Evolutionary conservation across 2,329 filamentous ascomycete genomes (phyloP), one percentile per base, ranked within the genome.

Genomic region (Ilyonectria destructans): DNA sequence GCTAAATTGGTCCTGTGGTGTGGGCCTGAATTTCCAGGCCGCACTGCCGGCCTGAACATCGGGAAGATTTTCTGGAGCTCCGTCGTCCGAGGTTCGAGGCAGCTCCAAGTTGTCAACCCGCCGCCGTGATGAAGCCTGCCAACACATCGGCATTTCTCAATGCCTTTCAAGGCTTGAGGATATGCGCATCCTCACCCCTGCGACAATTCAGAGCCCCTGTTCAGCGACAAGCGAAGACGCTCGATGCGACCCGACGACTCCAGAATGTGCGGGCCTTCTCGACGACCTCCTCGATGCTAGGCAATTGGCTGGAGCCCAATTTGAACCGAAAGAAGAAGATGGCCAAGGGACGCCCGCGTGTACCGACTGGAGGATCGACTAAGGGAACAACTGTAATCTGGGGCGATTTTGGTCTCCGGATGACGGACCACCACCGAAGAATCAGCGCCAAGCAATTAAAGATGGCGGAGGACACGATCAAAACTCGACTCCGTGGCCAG

Each of bases 301-400:
- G 89, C 73, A 92, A 89, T 78, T 98, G 95, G 95, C 92, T 98
- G 55, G 89, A 93, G 65, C 96, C 96, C 37, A 92, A 90, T 76
- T 83, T 90, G 70, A 82, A 91, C 75, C 90, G 93, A 72, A 95
- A 94, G 80, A 92, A 90, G 78, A 94, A 93, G 81, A 97, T 97
- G 86, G 95, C 95, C 74, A 98, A 98, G 84, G 96, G 96, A 45
- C 90, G 95, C 2, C 92, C 93, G 57, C 90, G 94, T 75, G 95
- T 98, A 56, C 89, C 93, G 26, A 99, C 95, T 0, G 96, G 96
- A 69, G 96, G 96, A 69, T 97, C 93, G 62, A 91, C 89, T 40
- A 95, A 97, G 80, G 96, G 96, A 74, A 99, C 96, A 40, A 98
- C 96, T 0, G 93, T 99, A 21, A 91, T 97, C 65, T 98, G 95